Evolutionary conservation across 179 eudicot genomes (phyloP).

Genomic region (Silene vulgaris): DNA sequence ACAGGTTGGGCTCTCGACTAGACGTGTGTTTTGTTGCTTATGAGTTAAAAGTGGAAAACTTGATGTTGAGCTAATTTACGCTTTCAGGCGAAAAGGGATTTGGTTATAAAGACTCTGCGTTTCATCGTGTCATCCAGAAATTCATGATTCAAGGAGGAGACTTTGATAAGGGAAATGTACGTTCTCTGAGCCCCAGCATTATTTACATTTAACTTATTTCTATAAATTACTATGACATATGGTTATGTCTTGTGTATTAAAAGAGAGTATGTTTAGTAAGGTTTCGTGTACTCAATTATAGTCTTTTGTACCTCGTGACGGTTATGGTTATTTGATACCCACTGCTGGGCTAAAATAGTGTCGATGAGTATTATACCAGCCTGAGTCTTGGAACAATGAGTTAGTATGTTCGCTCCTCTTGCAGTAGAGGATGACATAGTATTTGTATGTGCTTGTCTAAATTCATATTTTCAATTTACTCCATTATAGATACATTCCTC

Average conservation of each 20-base stretch:
- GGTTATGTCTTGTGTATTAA: background rate
- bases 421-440: background rate
- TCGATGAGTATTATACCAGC: background rate
- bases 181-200: constrained; percentile 23
- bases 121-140: constrained; percentile 89
- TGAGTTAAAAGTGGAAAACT: background rate
- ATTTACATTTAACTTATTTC: background rate
- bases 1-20: constrained; percentile 50
- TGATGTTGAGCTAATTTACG: constrained; percentile 5
- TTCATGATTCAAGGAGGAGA: constrained; percentile 99
- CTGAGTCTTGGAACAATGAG: background rate
- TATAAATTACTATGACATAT: background rate
- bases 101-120: constrained; percentile 78
- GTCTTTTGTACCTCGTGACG: background rate
- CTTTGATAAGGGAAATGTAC: constrained; percentile 90
- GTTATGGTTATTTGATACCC: no score
- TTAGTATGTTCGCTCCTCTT: background rate
- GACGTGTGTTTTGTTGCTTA: background rate
- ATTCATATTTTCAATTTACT: background rate
- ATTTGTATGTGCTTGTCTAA: background rate
- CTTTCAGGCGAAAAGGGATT: constrained; percentile 83
- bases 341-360: no score
- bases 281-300: background rate
- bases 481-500: background rate
- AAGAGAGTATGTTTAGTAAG: background rate